These are phyloP conservation scores for Boletus eberwhitei DNA, from an alignment of 768 basidiomycete species.

Conservation along the genomic window DNA sequence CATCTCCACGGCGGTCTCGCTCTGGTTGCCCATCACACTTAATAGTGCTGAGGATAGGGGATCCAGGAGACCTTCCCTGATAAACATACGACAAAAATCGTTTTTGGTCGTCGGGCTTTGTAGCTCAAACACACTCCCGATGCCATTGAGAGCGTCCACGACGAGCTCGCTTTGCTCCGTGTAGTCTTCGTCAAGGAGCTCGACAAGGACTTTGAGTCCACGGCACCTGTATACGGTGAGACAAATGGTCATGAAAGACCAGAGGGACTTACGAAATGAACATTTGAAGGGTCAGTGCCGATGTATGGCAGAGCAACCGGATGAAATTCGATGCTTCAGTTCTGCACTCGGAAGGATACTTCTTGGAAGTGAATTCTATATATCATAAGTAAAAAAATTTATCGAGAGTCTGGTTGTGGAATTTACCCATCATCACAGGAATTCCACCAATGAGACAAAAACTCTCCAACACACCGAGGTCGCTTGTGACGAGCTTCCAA, in stretches of 20 bases:
- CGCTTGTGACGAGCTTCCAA: constrained; percentile 58
- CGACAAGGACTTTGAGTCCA: constrained; percentile 90
- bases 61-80: constrained; percentile 90
- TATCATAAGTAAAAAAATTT: neutral
- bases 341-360: constrained; percentile 88
- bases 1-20: constrained; percentile 63
- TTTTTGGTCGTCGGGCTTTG: constrained; percentile 96
- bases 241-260: neutral
- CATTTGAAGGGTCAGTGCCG: constrained; percentile 94
- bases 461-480: constrained; percentile 86
- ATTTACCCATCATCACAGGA: constrained; percentile 87
- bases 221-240: constrained; percentile 62
- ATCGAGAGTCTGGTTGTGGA: neutral
- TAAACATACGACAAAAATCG: constrained; percentile 98
- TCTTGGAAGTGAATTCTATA: constrained; percentile 89
- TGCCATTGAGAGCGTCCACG: constrained; percentile 90
- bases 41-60: constrained; percentile 87
- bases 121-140: constrained; percentile 92
- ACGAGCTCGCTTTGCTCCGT: constrained; percentile 87
- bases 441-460: constrained; percentile 96
- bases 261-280: constrained; percentile 86
- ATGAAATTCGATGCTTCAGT: constrained; percentile 96
- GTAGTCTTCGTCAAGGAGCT: constrained; percentile 96
- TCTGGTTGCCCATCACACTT: constrained; percentile 78
- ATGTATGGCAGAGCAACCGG: constrained; percentile 86